Base-by-base conservation (phyloP, 257 asterid genomes). In the Forsythia suspensa region DNA sequence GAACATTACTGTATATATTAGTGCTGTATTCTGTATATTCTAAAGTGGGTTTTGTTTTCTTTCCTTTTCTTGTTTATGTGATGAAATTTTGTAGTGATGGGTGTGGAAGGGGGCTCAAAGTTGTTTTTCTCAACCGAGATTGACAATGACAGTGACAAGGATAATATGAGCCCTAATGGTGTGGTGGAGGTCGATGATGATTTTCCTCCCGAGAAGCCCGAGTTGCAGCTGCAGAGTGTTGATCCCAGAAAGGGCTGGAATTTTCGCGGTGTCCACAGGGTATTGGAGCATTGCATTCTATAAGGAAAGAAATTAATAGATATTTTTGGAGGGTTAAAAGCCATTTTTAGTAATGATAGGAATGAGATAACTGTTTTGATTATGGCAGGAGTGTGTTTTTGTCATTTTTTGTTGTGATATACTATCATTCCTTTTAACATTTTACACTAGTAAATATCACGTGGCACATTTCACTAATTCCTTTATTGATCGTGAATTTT, bases 211-310 rank as follows among this genome's bases (percentile, higher is more conserved):
- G 87, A 88, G 72, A 89, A 66, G 87, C 96, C 94, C 2, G 92
- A 92, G 73, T 83, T 96, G 72, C 85, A 90, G 77, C 85, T 86
- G 71, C 99, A 96, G 80, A 81, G 94, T 70, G 98, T 96, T 79
- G 96, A 94, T 88, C 99, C 99, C 57, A 79, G 80, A 69, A 94
- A 84, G 76, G 99, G 99, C 38, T 96, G 99, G 99, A 92, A 91
- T 76, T 94, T 83, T 74, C 92, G 98, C 72, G 99, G 99, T 65
- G 99, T 96, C 63, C 97, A 96, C 87, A 87, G 89, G 97, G 97
- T 96, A 85, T 18, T 59, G 68, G 77, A 67, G 37, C 68, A 38
- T 44, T 74, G 10, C 34, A 24, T 63, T 67, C 68, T 13, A 13
- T 18, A 20, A 18, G 7, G 57, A 46, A 65, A 67, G 29, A 77